Evolutionary conservation across 306 rosid species (phyloP).

Genomic region (Medicago arabica): DNA sequence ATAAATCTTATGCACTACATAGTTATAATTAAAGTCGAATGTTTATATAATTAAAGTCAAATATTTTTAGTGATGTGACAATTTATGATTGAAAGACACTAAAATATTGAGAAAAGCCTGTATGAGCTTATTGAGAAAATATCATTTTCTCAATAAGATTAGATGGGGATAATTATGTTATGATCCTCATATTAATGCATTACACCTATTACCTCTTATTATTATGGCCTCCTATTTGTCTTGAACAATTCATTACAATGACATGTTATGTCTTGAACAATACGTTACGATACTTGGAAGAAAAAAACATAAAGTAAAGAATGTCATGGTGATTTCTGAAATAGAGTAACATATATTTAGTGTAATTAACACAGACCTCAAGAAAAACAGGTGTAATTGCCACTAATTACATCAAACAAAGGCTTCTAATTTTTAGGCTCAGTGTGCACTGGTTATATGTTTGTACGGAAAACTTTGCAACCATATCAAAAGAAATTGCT

Average conservation of each 20-base stretch:
- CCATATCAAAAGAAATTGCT: neutral
- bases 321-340: neutral
- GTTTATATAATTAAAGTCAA: too few species aligned
- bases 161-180: neutral
- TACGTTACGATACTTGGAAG: neutral
- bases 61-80: too few species aligned
- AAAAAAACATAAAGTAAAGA: neutral
- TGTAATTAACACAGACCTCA: neutral
- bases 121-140: too few species aligned
- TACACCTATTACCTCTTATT: neutral
- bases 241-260: too few species aligned
- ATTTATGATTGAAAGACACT: too few species aligned
- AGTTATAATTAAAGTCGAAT: too few species aligned
- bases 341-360: neutral
- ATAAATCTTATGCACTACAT: too few species aligned
- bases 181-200: neutral
- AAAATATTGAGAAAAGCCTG: too few species aligned
- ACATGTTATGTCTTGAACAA: neutral
- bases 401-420: conserved; percentile 1
- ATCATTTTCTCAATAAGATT: too few species aligned
- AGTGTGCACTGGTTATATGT: neutral
- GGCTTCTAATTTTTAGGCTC: neutral
- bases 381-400: neutral
- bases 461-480: neutral
- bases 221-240: neutral